These are phyloP conservation scores for Arabidopsis hybrid DNA, from an alignment of 441 rosid genomes.

Conservation along the genomic window DNA sequence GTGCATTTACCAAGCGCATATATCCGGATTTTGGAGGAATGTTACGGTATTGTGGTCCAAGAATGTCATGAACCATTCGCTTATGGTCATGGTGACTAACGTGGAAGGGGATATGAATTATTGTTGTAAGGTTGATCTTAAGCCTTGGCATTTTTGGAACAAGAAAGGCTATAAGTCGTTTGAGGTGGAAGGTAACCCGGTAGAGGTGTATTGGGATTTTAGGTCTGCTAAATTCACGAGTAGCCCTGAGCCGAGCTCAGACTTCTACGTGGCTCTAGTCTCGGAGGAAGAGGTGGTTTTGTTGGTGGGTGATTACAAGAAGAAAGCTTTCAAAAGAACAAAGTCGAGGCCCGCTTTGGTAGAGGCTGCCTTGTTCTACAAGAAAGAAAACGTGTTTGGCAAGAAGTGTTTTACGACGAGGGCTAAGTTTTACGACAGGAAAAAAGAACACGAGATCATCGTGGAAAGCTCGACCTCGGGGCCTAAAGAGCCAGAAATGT, in stretches of 20 bases:
- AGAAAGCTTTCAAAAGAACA: slow-evolving; percentile 74
- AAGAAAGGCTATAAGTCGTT: slow-evolving; percentile 66
- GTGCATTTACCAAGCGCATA: slow-evolving; percentile 45
- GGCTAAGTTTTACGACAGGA: slow-evolving; percentile 59
- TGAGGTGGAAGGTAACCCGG: slow-evolving; percentile 56
- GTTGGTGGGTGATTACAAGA: slow-evolving; percentile 66
- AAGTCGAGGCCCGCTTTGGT: slow-evolving; percentile 63
- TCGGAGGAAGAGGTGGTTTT: slow-evolving; percentile 68
- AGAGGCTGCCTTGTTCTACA: slow-evolving; percentile 59
- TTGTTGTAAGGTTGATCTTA: slow-evolving; percentile 70
- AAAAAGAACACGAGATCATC: slow-evolving; percentile 65
- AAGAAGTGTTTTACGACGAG: slow-evolving; percentile 64
- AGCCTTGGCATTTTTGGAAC: slow-evolving; percentile 84
- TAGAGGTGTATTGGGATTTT: slow-evolving; percentile 75
- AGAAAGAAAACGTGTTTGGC: slow-evolving; percentile 72
- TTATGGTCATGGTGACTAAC: slow-evolving; percentile 55
- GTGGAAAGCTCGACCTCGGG: slow-evolving; percentile 64
- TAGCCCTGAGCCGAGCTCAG: slow-evolving; percentile 63
- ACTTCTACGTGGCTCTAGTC: slow-evolving; percentile 68
- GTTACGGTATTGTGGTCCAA: slow-evolving; percentile 59
- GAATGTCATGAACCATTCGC: slow-evolving; percentile 68
- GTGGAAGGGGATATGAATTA: slow-evolving; percentile 55
- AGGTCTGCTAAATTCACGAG: slow-evolving; percentile 65
- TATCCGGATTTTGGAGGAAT: slow-evolving; percentile 46
- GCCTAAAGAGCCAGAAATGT: slow-evolving; percentile 70